Evolutionary conservation across 2,329 filamentous ascomycete species (phyloP).

Genomic region (Paradendryphiella salina): DNA sequence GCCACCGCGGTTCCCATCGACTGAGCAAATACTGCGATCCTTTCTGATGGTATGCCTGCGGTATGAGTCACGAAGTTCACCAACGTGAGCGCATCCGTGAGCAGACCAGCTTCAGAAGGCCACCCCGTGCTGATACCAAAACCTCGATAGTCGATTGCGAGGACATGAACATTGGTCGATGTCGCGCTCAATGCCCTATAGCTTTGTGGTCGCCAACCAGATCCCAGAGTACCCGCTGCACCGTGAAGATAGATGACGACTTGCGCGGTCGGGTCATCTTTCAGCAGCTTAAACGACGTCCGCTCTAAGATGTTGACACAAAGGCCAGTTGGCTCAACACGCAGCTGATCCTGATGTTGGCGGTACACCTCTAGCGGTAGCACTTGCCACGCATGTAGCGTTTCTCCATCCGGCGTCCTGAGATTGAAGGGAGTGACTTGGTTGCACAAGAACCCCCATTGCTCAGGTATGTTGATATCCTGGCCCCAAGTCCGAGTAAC

Average conservation of each 20-base stretch:
- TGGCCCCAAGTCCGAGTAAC: constrained; percentile 60
- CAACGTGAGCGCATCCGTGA: constrained; percentile 58
- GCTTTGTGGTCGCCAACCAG: constrained; percentile 58
- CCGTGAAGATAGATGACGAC: constrained; percentile 67
- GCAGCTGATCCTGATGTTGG: constrained; percentile 49
- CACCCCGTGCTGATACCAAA: constrained; percentile 59
- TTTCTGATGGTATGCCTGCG: constrained; percentile 57
- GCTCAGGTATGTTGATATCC: constrained; percentile 54
- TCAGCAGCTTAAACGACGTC: constrained; percentile 64
- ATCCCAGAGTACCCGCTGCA: constrained; percentile 60
- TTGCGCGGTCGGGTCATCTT: constrained; percentile 64
- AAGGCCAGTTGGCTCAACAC: constrained; percentile 51
- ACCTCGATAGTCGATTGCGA: constrained; percentile 65
- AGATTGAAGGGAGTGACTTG: constrained; percentile 57
- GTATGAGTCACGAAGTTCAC: constrained; percentile 59
- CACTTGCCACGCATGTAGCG: constrained; percentile 56
- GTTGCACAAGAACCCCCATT: constrained; percentile 54
- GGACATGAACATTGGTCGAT: constrained; percentile 58
- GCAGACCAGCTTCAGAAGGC: constrained; percentile 60
- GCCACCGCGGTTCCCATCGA: constrained; percentile 62
- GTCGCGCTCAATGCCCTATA: constrained; percentile 59
- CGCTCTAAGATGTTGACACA: constrained; percentile 60
- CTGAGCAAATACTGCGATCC: constrained; percentile 63
- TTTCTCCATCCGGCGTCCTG: constrained; percentile 47
- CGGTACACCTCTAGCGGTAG: constrained; percentile 54